A percentile compares a stretch with the other conserved stretches of the same genome.
These are phyloP conservation scores for Telfairia occidentalis DNA, from an alignment of 331 rosid species.

Conservation along the genomic window DNA sequence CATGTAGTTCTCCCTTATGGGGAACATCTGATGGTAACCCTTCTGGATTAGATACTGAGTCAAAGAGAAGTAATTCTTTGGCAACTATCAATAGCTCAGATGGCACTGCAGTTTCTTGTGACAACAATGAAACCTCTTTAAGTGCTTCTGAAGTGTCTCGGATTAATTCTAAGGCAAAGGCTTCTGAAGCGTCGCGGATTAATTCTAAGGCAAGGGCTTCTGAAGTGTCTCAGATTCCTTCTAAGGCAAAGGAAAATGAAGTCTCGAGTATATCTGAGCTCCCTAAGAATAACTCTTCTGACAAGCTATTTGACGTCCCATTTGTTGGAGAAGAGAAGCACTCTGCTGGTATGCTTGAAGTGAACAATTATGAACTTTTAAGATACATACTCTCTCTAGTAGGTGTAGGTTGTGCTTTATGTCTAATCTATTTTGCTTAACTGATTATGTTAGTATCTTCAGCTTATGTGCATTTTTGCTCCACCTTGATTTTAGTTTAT, in stretches of 20 bases:
- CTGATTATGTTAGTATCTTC: neutral
- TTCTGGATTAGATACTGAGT: slow-evolving; percentile 37
- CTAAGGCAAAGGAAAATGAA: slow-evolving; percentile 40
- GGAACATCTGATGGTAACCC: slow-evolving; percentile 24
- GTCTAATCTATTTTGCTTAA: neutral
- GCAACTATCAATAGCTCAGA: slow-evolving; percentile 19
- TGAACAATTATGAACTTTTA: neutral
- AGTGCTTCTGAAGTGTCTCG: slow-evolving; percentile 37
- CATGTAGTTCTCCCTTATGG: slow-evolving; percentile 38
- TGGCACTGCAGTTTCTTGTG: slow-evolving; percentile 32
- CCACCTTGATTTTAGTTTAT: neutral
- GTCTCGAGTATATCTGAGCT: slow-evolving; percentile 28
- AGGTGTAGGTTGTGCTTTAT: neutral
- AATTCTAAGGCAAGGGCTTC: slow-evolving; percentile 25
- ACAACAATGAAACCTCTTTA: slow-evolving; percentile 47
- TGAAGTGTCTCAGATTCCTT: slow-evolving; percentile 31
- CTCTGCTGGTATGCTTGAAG: slow-evolving; percentile 41
- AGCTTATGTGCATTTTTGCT: neutral
- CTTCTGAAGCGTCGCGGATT: slow-evolving; percentile 33
- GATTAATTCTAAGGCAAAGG: slow-evolving; percentile 23
- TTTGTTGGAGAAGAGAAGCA: slow-evolving; percentile 54
- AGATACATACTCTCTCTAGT: neutral
- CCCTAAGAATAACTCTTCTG: slow-evolving; percentile 42
- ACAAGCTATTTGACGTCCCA: slow-evolving; percentile 55
- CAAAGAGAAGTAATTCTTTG: slow-evolving; percentile 30